phyloP scores from a whole-genome alignment of 2,329 filamentous ascomycete species.

The Alternaria sp. region DNA sequence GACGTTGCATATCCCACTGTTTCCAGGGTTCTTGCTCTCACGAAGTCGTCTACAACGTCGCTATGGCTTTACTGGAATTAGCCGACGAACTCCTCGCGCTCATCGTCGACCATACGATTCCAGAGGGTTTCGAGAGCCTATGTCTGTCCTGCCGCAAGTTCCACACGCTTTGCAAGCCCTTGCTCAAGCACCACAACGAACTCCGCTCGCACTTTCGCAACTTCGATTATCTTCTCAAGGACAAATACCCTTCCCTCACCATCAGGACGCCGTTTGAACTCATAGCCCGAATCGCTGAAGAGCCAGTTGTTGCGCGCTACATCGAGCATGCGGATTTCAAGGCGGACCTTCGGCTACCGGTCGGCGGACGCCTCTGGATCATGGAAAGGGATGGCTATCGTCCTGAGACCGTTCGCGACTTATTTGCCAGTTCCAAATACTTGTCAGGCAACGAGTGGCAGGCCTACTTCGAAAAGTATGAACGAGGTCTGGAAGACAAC shows the following conservation, averaged over 20 bases:
- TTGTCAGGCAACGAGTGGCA: not conserved
- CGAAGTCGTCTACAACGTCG: not conserved
- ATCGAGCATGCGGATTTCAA: conserved; percentile 18
- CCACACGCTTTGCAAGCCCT: conserved; percentile 19
- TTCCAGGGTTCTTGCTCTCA: not conserved
- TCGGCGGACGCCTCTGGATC: conserved; percentile 8
- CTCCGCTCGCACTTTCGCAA: conserved; percentile 18
- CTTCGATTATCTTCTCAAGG: conserved; percentile 13
- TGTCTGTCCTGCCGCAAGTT: conserved; percentile 15
- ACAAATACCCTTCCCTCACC: conserved; percentile 4
- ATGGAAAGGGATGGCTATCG: conserved; percentile 21
- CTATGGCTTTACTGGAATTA: not conserved
- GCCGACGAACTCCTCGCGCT: not conserved
- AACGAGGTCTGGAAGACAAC: not conserved
- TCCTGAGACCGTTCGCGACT: conserved; percentile 19
- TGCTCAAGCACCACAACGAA: conserved; percentile 16
- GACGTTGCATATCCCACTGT: not conserved
- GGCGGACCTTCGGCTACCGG: conserved; percentile 11
- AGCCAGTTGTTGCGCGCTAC: conserved; percentile 22
- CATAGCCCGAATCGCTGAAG: conserved; percentile 18
- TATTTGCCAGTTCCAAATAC: conserved; percentile 20
- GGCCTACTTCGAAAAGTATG: not conserved
- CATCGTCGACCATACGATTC: not conserved
- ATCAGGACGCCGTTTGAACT: conserved; percentile 19
- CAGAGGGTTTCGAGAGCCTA: conserved; percentile 18